Conservation (phyloP, 805 yeast genomes). For the Naumovozyma dairenensis region DNA sequence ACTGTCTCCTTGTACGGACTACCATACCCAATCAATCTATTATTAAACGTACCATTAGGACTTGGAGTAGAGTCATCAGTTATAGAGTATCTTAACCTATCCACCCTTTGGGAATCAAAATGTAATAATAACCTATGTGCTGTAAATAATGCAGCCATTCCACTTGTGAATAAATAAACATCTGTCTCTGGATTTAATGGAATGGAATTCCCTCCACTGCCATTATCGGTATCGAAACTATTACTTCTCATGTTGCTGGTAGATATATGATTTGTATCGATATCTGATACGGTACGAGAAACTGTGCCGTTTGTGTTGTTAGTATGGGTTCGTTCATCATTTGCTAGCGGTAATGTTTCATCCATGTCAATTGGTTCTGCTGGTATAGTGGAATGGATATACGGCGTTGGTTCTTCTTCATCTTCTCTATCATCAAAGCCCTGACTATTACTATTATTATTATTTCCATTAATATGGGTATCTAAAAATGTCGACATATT, state of each 20-base stretch:
- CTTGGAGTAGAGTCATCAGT: conserved; percentile 1
- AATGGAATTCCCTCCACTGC: no score
- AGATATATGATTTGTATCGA: no score
- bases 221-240: no score
- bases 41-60: background rate
- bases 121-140: conserved; percentile 55
- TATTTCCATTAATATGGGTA: conserved; percentile 1
- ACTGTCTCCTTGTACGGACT: conserved; percentile 50
- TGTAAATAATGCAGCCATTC: conserved; percentile 85
- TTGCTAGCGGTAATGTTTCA: background rate
- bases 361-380: conserved; percentile 22
- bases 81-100: conserved; percentile 14
- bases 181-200: conserved; percentile 40
- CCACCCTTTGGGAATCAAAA: conserved; percentile 28
- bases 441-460: background rate
- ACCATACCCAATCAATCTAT: conserved; percentile 19
- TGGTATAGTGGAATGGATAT: conserved; percentile 16
- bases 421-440: background rate
- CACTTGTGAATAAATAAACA: conserved; percentile 78
- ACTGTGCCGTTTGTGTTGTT: no score
- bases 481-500: conserved; percentile 4
- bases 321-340: no score
- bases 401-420: background rate
- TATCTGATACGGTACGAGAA: no score
- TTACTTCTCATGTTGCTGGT: no score